phyloP scores from a whole-genome alignment of 305 asterid species.

The Ajuga reptans region DNA sequence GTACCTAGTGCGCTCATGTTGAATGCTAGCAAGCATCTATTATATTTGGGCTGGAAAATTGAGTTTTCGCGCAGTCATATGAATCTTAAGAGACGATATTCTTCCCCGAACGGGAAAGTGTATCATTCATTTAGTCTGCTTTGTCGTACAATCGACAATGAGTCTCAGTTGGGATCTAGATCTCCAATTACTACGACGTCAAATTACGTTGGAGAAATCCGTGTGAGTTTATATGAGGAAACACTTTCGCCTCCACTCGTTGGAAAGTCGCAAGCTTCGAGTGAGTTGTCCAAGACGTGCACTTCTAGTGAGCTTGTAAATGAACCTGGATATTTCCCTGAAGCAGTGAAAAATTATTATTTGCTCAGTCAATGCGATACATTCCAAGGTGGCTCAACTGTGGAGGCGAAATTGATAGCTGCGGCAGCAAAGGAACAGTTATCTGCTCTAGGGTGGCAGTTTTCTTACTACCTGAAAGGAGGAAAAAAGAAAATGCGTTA shows the following conservation, averaged over 20 bases:
- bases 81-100: constrained; percentile 30
- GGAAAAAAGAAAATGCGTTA: constrained; percentile 33
- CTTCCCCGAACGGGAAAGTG: constrained; percentile 38
- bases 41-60: constrained; percentile 54
- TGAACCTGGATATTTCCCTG: constrained; percentile 45
- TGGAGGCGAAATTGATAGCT: constrained; percentile 3
- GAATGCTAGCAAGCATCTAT: constrained; percentile 49
- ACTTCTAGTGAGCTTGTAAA: constrained; percentile 11
- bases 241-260: constrained; percentile 20
- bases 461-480: constrained; percentile 18
- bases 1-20: background rate
- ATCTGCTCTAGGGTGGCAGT: constrained; percentile 50
- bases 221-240: constrained; percentile 21
- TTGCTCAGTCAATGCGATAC: background rate
- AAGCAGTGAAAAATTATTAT: constrained; percentile 49
- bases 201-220: constrained; percentile 4
- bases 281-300: constrained; percentile 24
- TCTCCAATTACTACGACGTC: constrained; percentile 15
- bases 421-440: constrained; percentile 58
- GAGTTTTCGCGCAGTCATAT: constrained; percentile 16
- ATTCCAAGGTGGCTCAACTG: background rate
- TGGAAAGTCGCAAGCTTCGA: constrained; percentile 26
- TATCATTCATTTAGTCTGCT: constrained; percentile 34
- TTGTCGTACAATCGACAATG: constrained; percentile 17
- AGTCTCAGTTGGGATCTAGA: constrained; percentile 20